Evolutionary conservation across 2,329 filamentous ascomycete genomes (phyloP), one percentile per base, ranked within the genome.

Genomic region (Penicillium occitanis): DNA sequence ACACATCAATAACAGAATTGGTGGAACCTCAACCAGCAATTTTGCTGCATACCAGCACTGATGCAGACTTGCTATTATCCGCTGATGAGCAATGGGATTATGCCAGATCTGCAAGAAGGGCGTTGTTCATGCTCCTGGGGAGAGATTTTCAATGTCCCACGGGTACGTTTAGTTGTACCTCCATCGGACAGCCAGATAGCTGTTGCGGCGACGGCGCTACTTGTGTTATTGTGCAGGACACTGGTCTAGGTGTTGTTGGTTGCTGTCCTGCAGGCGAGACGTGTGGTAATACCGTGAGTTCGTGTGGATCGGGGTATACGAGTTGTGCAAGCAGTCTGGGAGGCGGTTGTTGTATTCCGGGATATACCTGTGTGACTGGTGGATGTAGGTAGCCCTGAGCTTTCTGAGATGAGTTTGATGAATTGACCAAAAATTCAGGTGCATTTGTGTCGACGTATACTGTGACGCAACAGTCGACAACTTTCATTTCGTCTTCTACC

Each of bases 291-390:
- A 70, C 75, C 1, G 80, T 89, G n/a, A 80, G 80, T 1, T 74
- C 71, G 3, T 89, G 87, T 68, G 70, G 70, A 33, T 76, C 76
- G 25, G 86, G 85, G 7, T 88, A 87, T 72, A 81, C 80, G 5
- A 82, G 79, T 63, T 89, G 87, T 73, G 81, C 85, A 2, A 79
- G 80, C 53, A 81, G 78, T 55, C 71, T 80, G 3, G 87, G 86
- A 50, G 86, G 86, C 1, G 87, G 86, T 1, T 89, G 87, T 70
- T 89, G 87, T 77, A 80, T 88, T 42, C 85, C 86, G 3, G 86
- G 85, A 0, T 88, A 86, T 71, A 78, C 77, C 7, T 89, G 87
- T 74, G 80, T 83, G 46, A 81, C 81, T 61, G 79, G 83, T 67
- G 87, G 86, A 63, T 89, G 87, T 84, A 37, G 72, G 75, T 72